A percentile compares a stretch with the other conserved stretches of the same genome.
Conservation (phyloP, 441 rosid species). For the Jatropha podagrica region DNA sequence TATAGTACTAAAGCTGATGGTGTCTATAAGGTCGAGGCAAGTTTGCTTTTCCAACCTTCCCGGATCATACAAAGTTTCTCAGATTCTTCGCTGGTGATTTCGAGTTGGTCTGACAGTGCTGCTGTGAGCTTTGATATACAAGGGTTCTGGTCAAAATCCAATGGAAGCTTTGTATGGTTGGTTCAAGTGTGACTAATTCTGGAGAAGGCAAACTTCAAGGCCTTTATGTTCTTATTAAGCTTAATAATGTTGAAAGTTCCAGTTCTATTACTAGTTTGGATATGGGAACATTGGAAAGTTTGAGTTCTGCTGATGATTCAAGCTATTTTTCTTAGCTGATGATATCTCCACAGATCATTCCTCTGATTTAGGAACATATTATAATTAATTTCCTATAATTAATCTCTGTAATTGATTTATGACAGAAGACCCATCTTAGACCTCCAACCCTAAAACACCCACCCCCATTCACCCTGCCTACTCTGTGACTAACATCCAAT, state of each 20-base stretch:
- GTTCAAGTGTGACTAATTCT: constrained; percentile 40
- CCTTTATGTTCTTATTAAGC: constrained; percentile 50
- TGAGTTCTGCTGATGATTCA: constrained; percentile 28
- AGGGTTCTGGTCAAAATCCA: constrained; percentile 72
- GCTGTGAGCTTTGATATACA: constrained; percentile 41
- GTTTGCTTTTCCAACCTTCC: constrained; percentile 13
- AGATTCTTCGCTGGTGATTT: neutral
- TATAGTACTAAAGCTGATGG: constrained; percentile 12
- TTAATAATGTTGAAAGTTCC: constrained; percentile 39
- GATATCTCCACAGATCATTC: no score
- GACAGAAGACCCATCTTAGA: no score
- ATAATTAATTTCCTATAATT: no score
- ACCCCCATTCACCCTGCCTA: no score
- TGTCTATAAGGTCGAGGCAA: constrained; percentile 31
- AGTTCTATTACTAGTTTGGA: constrained; percentile 54
- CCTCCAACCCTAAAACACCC: no score
- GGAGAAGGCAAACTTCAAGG: constrained; percentile 31
- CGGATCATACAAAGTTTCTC: neutral
- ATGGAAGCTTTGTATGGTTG: constrained; percentile 79
- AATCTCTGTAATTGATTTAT: no score
- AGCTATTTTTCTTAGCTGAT: no score
- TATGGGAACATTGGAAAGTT: constrained; percentile 55
- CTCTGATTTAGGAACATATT: no score
- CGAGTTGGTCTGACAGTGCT: neutral
- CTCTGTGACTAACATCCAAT: no score